Percentiles rank a stretch among this genome's conserved stretches.
These are phyloP conservation scores for Bocquillonia castaneifolia DNA, from an alignment of 441 rosid genomes.

Conservation along the genomic window DNA sequence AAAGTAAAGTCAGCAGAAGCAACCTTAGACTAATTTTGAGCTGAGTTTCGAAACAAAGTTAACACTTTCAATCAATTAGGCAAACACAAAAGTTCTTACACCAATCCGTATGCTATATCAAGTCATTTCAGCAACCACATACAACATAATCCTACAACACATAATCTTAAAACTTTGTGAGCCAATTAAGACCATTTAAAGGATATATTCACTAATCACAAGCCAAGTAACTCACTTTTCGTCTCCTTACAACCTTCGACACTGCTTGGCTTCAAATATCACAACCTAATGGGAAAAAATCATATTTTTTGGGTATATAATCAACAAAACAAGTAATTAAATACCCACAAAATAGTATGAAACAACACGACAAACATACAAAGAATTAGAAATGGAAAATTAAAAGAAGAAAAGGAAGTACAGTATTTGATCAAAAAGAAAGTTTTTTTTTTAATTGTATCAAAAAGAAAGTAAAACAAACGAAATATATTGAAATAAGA, in stretches of 20 bases:
- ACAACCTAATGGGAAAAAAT: neutral
- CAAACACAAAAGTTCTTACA: neutral
- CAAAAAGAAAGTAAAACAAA: too few species aligned
- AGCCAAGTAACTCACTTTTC: too few species aligned
- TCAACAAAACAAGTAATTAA: neutral
- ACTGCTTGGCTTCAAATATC: neutral
- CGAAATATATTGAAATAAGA: neutral
- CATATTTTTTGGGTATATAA: neutral
- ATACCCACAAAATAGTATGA: neutral
- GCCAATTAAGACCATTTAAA: slow-evolving; percentile 8
- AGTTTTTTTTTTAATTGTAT: too few species aligned
- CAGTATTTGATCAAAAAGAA: neutral
- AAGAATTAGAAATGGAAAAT: neutral
- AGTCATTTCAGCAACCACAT: neutral
- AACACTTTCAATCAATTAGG: neutral
- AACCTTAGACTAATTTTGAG: neutral
- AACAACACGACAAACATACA: neutral
- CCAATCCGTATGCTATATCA: neutral
- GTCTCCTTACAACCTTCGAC: neutral
- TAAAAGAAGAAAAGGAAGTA: neutral
- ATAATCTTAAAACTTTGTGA: neutral
- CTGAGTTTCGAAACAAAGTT: neutral
- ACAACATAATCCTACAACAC: neutral
- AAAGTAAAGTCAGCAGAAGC: neutral
- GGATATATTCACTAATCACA: too few species aligned